Evolutionary conservation across 148 eudicot genomes (phyloP).

Genomic region (Dysphania ambrosioides): DNA sequence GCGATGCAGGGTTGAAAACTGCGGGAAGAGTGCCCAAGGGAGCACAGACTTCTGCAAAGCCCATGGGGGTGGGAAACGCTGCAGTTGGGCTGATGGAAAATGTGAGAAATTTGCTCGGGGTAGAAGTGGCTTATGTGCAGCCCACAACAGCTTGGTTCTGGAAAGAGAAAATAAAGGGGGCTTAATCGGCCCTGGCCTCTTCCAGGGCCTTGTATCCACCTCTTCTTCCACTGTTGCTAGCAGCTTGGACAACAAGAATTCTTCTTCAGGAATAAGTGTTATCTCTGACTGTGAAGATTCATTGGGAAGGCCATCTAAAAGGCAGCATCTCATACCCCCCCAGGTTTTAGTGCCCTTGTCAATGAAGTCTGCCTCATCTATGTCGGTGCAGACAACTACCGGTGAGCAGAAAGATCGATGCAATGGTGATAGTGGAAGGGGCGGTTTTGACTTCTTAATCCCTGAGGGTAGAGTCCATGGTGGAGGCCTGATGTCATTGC

Average conservation of each 20-base stretch:
- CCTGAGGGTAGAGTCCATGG: slow-evolving; percentile 95
- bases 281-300: slow-evolving; percentile 59
- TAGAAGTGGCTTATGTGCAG: slow-evolving; percentile 86
- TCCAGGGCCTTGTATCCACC: slow-evolving; percentile 75
- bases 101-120: slow-evolving; percentile 96
- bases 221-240: slow-evolving; percentile 34
- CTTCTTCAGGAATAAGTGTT: slow-evolving; percentile 51
- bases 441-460: slow-evolving; percentile 33
- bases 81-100: slow-evolving; percentile 60
- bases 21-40: slow-evolving; percentile 93
- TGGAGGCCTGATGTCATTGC: slow-evolving; percentile 78
- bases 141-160: slow-evolving; percentile 64
- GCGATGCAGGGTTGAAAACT: slow-evolving; percentile 66
- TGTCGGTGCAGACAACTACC: slow-evolving; percentile 29
- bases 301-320: slow-evolving; percentile 40
- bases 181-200: slow-evolving; percentile 73
- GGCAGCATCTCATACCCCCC: slow-evolving; percentile 65
- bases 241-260: slow-evolving; percentile 38
- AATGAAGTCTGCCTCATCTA: slow-evolving; percentile 62
- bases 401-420: slow-evolving; percentile 31
- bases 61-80: slow-evolving; percentile 95
- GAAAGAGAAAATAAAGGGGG: slow-evolving; percentile 47
- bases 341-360: slow-evolving; percentile 85
- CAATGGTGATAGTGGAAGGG: slow-evolving; percentile 19
- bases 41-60: slow-evolving; percentile 95